Evolutionary conservation across 345 rosid genomes (phyloP), one percentile per base, ranked within the genome.

Genomic region (Eucalyptus curtisii): DNA sequence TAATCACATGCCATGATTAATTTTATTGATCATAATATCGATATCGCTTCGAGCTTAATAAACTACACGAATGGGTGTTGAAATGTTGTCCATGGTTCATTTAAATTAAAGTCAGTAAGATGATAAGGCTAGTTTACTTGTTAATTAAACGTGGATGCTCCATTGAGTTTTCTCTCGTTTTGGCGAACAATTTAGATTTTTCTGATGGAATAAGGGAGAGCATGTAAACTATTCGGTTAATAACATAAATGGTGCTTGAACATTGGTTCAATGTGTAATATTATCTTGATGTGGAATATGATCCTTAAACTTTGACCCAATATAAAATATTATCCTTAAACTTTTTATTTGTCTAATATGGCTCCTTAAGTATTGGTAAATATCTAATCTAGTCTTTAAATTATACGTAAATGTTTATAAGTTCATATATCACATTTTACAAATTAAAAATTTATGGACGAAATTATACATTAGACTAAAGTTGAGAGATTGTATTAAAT

Each of bases 391-490:
- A 27, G 6, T 27, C 5, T 30, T 12, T 27, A 27, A 12, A 10
- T 2, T 59, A 12, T 59, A 27, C 27, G 10, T 10, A 25, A 25
- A 59, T 3, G 2, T 27, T 59, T 3, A 59, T 27, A 59, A 59
- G 3, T 59, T 59, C 6, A 59, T 4, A 49, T 49, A 49, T 1
- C 2, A 10, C 0, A 59, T 6, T 25, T 1, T 2, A 27, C 1
- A 11, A 27, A 27, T 61, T 27, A 61, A 61, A 61, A 59, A 1
- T 27, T 59, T 27, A 27, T 2, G 2, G 68, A 3, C 4, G 8
- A 1, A 4, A 27, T 59, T 27, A 1, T 0, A 59, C 7, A 12
- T 59, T 5, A 7, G 4, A 5, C 5, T 3, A 57, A 57, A 24
- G 0, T 57, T 57, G 1, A 24, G 5, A 1, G 13, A 59, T 10